phyloP scores from a whole-genome alignment of 1,284 basidiomycete species.

The Moesziomyces sp. region DNA sequence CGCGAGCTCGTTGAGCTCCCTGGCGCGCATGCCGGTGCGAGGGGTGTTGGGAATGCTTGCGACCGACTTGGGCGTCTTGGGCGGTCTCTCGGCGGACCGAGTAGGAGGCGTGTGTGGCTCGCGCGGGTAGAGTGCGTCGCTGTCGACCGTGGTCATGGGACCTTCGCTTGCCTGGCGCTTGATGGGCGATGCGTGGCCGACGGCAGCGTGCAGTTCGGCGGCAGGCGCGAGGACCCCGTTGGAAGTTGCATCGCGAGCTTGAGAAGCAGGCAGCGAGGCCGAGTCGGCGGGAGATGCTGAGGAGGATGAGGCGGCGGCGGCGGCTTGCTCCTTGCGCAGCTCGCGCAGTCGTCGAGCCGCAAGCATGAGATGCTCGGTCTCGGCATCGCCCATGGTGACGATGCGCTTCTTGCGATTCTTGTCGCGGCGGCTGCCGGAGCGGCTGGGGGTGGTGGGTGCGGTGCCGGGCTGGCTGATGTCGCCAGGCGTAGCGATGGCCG shows the following conservation, averaged over 20 bases:
- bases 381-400: conserved; percentile 69
- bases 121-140: conserved; percentile 9
- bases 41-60: conserved; percentile 38
- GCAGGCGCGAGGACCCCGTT: conserved; percentile 26
- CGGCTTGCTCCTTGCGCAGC: conserved; percentile 46
- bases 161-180: conserved; percentile 51
- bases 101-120: conserved; percentile 39
- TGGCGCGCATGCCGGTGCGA: conserved; percentile 34
- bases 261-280: conserved; percentile 13
- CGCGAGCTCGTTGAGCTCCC: conserved; percentile 35
- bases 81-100: conserved; percentile 35
- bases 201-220: conserved; percentile 20
- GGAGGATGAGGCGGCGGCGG: conserved; percentile 18
- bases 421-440: conserved; percentile 44
- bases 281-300: conserved; percentile 17
- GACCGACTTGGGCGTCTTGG: conserved; percentile 41
- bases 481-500: conserved; percentile 12
- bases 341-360: conserved; percentile 66
- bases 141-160: conserved; percentile 29
- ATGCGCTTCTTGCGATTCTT: conserved; percentile 49
- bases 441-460: conserved; percentile 44
- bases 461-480: conserved; percentile 29
- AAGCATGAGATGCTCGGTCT: conserved; percentile 69
- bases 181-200: conserved; percentile 32
- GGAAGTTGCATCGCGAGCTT: conserved; percentile 31